phyloP scores from a whole-genome alignment of 2,329 filamentous ascomycete species.

The Epichloe coenophiala region DNA sequence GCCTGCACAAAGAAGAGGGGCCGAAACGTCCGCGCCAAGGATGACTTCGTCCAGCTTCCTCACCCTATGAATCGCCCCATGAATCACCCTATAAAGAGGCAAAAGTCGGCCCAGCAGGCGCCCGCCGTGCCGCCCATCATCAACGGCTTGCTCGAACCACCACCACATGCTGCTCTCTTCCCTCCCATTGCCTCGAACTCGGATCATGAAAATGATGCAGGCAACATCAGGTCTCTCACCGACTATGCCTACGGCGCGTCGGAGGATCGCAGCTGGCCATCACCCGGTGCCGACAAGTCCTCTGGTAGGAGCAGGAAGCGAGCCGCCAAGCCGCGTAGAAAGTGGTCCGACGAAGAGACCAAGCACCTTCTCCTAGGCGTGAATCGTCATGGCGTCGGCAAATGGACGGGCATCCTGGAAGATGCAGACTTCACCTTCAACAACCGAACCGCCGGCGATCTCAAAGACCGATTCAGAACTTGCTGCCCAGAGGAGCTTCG shows the following conservation, averaged over 20 bases:
- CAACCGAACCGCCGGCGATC: conserved; percentile 44
- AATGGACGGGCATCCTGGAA: conserved; percentile 51
- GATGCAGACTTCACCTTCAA: conserved; percentile 49
- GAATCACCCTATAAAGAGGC: conserved; percentile 45
- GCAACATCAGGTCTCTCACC: conserved; percentile 27
- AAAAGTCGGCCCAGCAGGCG: conserved; percentile 42
- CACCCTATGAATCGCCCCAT: conserved; percentile 37
- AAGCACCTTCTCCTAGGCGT: conserved; percentile 48
- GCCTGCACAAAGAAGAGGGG: conserved; percentile 40
- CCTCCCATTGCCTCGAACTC: conserved; percentile 47
- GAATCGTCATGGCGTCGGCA: conserved; percentile 48
- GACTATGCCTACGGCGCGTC: conserved; percentile 25
- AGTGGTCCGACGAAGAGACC: conserved; percentile 54
- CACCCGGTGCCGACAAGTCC: conserved; percentile 19
- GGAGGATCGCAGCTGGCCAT: conserved; percentile 10
- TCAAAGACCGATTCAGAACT: conserved; percentile 54
- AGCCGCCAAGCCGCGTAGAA: conserved; percentile 43
- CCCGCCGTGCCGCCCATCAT: conserved; percentile 50
- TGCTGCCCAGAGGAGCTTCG: conserved; percentile 50
- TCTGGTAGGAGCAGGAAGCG: conserved; percentile 34
- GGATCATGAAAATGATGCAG: conserved; percentile 34
- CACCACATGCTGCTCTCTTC: conserved; percentile 47
- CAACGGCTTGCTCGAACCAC: conserved; percentile 48
- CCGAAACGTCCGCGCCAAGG: conserved; percentile 34
- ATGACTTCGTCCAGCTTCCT: conserved; percentile 50